Evolutionary conservation across 495 filamentous ascomycete species (phyloP), one percentile per base, ranked within the genome.

Genomic region (Sordaria brevicollis): DNA sequence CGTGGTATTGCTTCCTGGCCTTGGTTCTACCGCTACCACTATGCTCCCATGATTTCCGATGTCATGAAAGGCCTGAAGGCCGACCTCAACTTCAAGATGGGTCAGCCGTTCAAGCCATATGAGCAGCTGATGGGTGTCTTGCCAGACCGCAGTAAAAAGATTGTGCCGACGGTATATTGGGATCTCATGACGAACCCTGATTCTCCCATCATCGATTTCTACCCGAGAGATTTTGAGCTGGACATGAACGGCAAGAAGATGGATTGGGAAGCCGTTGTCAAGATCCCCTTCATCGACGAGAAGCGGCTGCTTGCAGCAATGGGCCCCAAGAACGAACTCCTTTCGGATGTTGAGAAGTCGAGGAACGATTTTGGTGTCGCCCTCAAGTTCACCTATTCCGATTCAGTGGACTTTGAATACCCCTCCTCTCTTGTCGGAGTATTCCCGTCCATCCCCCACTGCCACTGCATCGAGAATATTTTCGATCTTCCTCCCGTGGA

Each of bases 201-300:
- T 4, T 97, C 94, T n/a, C 93, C 96, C 13, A 98, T 99, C 78
- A 92, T 97, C 74, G 94, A 98, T 75, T 98, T 99, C 80, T 99
- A 99, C 76, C 96, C 96, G 34, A 87, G 94, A 69, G 94, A 98
- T 72, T 99, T 99, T 73, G 93, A 97, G 72, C 86, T 99, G 21
- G 96, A 99, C 76, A 97, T 98, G 94, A 97, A 98, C 74, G 96
- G 96, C 68, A 99, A 99, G 85, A 99, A 97, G 83, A 96, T 96
- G 93, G 96, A 98, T 73, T 99, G 96, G 96, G 96, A 99, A 75
- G 96, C 95, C 35, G 94, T 99, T 41, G 93, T 98, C 67, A 97
- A 97, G 81, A 98, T 99, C 72, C 96, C 96, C 0, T 99, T 99
- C 80, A 99, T 99, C 74, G 93, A 98, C 35, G 94, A 98, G 77